Conservation (phyloP, 2,329 filamentous ascomycete species). For the Thyridium curvatum region DNA sequence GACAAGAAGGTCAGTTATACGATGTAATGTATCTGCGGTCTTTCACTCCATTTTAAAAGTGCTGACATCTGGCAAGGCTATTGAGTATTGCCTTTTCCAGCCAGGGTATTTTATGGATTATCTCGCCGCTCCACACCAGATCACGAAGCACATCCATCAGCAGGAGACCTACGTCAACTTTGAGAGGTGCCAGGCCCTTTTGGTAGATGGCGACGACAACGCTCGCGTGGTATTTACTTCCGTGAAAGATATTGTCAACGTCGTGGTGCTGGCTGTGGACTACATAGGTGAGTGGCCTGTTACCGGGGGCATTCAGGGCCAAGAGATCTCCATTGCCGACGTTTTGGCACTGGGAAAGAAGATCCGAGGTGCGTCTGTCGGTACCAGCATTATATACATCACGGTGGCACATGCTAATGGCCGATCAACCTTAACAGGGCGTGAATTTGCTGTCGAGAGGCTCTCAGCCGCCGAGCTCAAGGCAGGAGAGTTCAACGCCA, state of each 20-base stretch:
- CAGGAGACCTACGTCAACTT: slow-evolving; percentile 32
- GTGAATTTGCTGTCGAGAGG: no score
- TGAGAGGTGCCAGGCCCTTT: slow-evolving; percentile 31
- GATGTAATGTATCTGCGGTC: no score
- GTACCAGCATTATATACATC: no score
- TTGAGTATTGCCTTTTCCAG: slow-evolving; percentile 52
- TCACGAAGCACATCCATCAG: slow-evolving; percentile 34
- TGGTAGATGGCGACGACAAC: slow-evolving; percentile 34
- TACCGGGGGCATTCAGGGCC: slow-evolving; percentile 32
- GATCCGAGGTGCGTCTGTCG: slow-evolving; percentile 7
- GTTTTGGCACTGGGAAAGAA: slow-evolving; percentile 28
- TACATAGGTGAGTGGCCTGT: slow-evolving; percentile 37
- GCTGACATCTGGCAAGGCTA: slow-evolving; percentile 25
- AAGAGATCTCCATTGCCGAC: slow-evolving; percentile 24
- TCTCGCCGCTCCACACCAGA: slow-evolving; percentile 40
- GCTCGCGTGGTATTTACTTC: slow-evolving; percentile 35
- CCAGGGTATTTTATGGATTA: slow-evolving; percentile 50
- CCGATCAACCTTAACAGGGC: no score
- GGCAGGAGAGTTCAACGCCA: slow-evolving; percentile 11
- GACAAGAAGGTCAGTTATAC: slow-evolving; percentile 30
- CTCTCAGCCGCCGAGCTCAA: no score
- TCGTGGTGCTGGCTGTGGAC: slow-evolving; percentile 32
- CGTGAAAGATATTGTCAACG: slow-evolving; percentile 31
- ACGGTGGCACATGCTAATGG: no score
- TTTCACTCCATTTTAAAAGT: no score